A percentile compares a stretch with the other conserved stretches of the same genome.
phyloP scores from a whole-genome alignment of 2,329 filamentous ascomycete genomes.

The Curvularia hawaiiensis region DNA sequence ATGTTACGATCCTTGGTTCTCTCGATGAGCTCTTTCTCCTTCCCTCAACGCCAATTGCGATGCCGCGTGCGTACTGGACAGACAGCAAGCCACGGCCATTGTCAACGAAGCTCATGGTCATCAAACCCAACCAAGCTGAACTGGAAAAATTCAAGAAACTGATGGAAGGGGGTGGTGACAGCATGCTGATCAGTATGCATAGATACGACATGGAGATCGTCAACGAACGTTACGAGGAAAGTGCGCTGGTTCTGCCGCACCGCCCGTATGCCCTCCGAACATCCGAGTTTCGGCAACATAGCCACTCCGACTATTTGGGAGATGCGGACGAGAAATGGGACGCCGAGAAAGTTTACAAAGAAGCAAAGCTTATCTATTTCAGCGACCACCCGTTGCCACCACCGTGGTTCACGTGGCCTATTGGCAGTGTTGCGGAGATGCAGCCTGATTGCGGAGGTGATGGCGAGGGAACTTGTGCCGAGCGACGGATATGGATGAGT shows the following conservation, averaged over 20 bases:
- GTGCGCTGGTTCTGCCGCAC: constrained; percentile 67
- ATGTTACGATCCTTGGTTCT: constrained; percentile 64
- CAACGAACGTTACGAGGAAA: constrained; percentile 65
- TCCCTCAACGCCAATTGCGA: constrained; percentile 64
- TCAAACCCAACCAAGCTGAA: constrained; percentile 63
- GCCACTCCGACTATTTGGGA: constrained; percentile 60
- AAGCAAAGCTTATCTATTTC: constrained; percentile 72
- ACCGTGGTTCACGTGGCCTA: constrained; percentile 60
- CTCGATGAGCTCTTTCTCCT: constrained; percentile 76
- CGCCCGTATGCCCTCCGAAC: constrained; percentile 65
- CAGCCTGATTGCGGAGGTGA: constrained; percentile 52
- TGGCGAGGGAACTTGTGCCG: constrained; percentile 40
- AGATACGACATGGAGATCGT: constrained; percentile 72
- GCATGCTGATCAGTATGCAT: constrained; percentile 37
- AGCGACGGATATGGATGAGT: constrained; percentile 52
- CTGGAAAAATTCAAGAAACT: constrained; percentile 48
- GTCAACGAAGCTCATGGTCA: constrained; percentile 65
- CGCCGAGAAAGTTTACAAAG: constrained; percentile 58
- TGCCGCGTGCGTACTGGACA: constrained; percentile 75
- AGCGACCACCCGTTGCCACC: constrained; percentile 75
- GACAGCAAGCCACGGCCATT: constrained; percentile 59
- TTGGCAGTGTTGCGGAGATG: constrained; percentile 49
- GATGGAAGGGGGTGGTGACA: constrained; percentile 36
- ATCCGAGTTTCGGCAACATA: constrained; percentile 63
- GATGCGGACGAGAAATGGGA: constrained; percentile 63